Percentiles rank a stretch among this genome's conserved stretches.
Evolutionary conservation across 164 flowering plant species (phyloP).

Genomic region (Annona squamosa): DNA sequence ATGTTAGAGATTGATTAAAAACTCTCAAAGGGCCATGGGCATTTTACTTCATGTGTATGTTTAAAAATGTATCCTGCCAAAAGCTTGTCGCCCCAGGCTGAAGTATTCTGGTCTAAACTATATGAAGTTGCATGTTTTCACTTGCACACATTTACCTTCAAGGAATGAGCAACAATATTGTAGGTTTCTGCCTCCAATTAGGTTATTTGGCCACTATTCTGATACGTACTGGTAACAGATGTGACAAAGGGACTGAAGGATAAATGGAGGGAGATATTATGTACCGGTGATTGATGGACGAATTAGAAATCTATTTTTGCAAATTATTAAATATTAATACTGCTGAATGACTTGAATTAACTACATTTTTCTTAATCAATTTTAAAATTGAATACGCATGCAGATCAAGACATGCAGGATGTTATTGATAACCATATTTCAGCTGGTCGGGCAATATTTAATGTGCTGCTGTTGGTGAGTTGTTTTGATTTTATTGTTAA

Average conservation of each 20-base stretch:
- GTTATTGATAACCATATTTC: slow-evolving; percentile 65
- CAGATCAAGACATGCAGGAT: slow-evolving; percentile 82
- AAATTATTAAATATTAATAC: background rate
- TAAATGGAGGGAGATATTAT: background rate
- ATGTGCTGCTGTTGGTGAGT: slow-evolving; percentile 63
- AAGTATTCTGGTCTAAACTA: background rate
- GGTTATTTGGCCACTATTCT: background rate
- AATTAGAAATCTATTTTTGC: background rate
- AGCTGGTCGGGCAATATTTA: slow-evolving; percentile 62
- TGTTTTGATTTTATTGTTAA: background rate
- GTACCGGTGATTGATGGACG: background rate
- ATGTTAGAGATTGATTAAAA: background rate
- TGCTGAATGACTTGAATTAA: background rate
- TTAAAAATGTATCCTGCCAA: background rate
- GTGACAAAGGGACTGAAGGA: background rate
- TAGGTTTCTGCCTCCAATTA: background rate
- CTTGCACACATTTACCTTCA: background rate
- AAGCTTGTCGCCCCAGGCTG: background rate
- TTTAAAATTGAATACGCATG: background rate
- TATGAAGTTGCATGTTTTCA: background rate
- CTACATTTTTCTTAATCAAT: background rate
- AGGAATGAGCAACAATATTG: background rate
- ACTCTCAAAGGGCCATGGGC: background rate
- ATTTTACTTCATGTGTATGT: background rate
- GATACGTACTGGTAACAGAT: background rate